Conservation (phyloP, 768 basidiomycete species). For the Auriscalpium orientale region DNA sequence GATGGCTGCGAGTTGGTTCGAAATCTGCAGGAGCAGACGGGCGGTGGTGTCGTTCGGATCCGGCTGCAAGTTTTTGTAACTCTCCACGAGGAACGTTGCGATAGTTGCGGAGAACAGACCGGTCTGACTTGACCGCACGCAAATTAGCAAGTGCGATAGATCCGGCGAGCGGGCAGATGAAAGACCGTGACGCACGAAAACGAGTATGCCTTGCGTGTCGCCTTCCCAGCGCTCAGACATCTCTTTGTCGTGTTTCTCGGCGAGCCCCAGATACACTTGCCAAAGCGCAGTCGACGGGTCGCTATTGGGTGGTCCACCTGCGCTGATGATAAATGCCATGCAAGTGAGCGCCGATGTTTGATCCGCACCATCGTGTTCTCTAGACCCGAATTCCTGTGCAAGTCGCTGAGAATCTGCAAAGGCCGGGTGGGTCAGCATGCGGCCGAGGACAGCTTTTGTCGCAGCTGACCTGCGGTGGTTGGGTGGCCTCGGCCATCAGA, state of each 20-base stretch:
- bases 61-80: slow-evolving; percentile 12
- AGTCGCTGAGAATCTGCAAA: no score
- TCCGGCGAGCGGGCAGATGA: no score
- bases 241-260: background rate
- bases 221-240: background rate
- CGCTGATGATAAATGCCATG: no score
- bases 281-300: slow-evolving; percentile 5
- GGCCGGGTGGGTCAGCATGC: no score
- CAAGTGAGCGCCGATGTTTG: no score
- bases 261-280: background rate
- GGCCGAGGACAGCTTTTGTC: no score
- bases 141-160: background rate
- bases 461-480: no score
- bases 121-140: slow-evolving; percentile 4
- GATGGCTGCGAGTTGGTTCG: background rate
- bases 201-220: slow-evolving; percentile 4
- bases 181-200: slow-evolving; percentile 8
- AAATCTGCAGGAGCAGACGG: slow-evolving; percentile 3
- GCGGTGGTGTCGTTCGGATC: background rate
- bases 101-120: slow-evolving; percentile 18
- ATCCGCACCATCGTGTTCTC: no score
- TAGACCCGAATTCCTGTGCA: no score
- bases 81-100: slow-evolving; percentile 14
- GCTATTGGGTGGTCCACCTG: background rate
- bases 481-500: no score